Evolutionary conservation across 108 stramenopile species (phyloP).

Genomic region (Bacterosira constricta): DNA sequence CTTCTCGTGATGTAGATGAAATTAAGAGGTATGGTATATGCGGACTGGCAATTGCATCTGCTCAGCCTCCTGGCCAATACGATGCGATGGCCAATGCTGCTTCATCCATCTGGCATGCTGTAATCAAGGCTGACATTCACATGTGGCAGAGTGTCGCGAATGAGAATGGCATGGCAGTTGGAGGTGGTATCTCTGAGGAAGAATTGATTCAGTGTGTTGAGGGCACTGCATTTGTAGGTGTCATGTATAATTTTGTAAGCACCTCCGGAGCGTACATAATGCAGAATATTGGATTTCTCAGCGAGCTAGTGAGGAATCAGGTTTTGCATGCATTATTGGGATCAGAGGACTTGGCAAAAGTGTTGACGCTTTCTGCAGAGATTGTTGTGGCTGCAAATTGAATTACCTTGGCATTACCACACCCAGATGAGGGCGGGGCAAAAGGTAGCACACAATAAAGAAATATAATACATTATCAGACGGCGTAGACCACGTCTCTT

Average conservation of each 20-base stretch:
- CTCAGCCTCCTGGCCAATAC: constrained; percentile 8
- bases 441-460: too few relatives aligned
- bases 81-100: constrained; percentile 23
- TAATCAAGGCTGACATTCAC: constrained; percentile 27
- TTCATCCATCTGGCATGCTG: constrained; percentile 30
- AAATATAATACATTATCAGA: too few relatives aligned
- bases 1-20: constrained; percentile 16
- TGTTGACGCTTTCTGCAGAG: constrained; percentile 19
- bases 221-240: constrained; percentile 25
- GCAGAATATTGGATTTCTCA: constrained; percentile 26
- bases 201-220: constrained; percentile 1
- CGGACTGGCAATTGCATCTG: constrained; percentile 27
- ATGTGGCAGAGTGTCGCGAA: constrained; percentile 28
- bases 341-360: constrained; percentile 23
- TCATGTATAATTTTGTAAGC: constrained; percentile 5
- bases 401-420: too few relatives aligned
- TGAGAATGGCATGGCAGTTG: constrained; percentile 21
- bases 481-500: too few relatives aligned
- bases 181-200: constrained; percentile 25
- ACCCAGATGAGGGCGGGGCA: too few relatives aligned
- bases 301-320: constrained; percentile 13
- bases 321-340: constrained; percentile 25
- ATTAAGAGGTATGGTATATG: constrained; percentile 16
- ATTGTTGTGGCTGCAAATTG: too few relatives aligned
- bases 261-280: constrained; percentile 3